Evolutionary conservation across 2,329 filamentous ascomycete species (phyloP).

Genomic region (Coniochaeta hoffmannii): DNA sequence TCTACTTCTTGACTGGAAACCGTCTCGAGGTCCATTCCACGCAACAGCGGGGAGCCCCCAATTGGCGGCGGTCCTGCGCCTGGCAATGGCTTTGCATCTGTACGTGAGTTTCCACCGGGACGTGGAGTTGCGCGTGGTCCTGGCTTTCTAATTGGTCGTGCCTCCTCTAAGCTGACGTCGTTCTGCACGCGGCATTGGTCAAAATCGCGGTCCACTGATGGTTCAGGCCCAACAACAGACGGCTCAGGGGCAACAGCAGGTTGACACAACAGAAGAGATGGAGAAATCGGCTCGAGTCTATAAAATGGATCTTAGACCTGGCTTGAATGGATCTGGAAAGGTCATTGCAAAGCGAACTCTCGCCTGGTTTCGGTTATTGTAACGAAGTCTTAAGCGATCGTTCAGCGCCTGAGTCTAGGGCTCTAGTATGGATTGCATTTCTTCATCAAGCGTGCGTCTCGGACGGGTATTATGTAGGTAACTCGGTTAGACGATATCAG

Average conservation of each 20-base stretch:
- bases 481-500: background rate
- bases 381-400: too few species aligned
- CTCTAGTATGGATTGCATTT: background rate
- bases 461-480: background rate
- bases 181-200: background rate
- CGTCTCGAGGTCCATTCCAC: too few species aligned
- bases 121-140: background rate
- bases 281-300: background rate
- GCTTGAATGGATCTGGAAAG: background rate
- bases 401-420: too few species aligned
- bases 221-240: too few species aligned
- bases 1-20: too few species aligned
- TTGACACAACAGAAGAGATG: background rate
- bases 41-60: too few species aligned
- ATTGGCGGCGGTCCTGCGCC: too few species aligned
- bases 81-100: too few species aligned
- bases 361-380: background rate
- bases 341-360: background rate
- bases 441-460: background rate
- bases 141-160: background rate
- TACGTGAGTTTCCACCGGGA: too few species aligned
- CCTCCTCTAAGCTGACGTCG: background rate
- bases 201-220: too few species aligned
- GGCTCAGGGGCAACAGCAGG: background rate
- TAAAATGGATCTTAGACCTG: background rate